Percentiles rank a stretch among this genome's conserved stretches.
phyloP scores from a whole-genome alignment of 208 protist species.

The Crithidia sp. region DNA sequence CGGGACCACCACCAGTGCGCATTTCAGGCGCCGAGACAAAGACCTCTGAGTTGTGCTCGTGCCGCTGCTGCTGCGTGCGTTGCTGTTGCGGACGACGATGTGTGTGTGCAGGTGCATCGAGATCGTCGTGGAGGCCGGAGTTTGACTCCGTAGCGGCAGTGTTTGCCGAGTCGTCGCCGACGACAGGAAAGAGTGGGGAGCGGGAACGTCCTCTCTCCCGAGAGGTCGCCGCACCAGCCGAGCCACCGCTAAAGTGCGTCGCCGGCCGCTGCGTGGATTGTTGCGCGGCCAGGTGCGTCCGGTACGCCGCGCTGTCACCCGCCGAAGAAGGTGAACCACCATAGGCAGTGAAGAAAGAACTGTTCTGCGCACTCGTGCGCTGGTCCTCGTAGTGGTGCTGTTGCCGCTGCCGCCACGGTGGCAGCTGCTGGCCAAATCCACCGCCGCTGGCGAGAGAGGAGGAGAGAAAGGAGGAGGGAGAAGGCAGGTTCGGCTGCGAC shows the following conservation, averaged over 20 bases:
- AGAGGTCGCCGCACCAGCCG: not conserved
- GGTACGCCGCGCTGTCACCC: conserved; percentile 16
- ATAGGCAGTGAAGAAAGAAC: not conserved
- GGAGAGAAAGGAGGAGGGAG: conserved; percentile 19
- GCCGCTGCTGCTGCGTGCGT: too few relatives aligned
- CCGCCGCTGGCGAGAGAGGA: conserved; percentile 3
- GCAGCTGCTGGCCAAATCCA: not conserved
- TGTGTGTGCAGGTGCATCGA: too few relatives aligned
- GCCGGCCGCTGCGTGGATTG: conserved; percentile 29
- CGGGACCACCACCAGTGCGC: too few relatives aligned
- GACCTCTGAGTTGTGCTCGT: not conserved
- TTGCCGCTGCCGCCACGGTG: conserved; percentile 24
- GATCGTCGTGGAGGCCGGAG: too few relatives aligned
- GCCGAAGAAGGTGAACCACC: conserved; percentile 9
- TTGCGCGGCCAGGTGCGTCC: conserved; percentile 28
- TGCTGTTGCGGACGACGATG: too few relatives aligned
- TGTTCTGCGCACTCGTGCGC: not conserved
- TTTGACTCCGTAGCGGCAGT: too few relatives aligned
- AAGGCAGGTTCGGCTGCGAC: conserved; percentile 21
- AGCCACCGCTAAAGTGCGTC: not conserved
- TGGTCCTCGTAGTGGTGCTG: not conserved
- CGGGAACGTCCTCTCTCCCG: not conserved
- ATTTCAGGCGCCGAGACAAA: too few relatives aligned
- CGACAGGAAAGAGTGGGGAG: not conserved
- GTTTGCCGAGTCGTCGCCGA: too few relatives aligned